These are phyloP conservation scores for Colletotrichum chrysophilum DNA, from an alignment of 2,329 filamentous ascomycete genomes.

Conservation along the genomic window DNA sequence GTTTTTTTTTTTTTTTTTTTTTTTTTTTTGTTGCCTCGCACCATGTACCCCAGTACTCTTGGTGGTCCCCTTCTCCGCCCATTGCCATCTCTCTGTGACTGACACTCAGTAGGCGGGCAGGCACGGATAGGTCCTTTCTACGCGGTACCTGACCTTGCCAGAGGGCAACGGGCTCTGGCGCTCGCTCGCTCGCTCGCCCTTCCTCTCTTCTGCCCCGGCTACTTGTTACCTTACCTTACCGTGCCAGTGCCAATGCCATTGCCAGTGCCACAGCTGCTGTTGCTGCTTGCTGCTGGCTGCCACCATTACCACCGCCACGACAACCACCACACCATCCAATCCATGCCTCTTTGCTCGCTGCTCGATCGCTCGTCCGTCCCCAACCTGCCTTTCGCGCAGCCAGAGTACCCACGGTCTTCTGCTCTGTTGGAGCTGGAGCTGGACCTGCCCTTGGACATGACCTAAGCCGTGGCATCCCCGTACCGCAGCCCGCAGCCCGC, in stretches of 20 bases:
- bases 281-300: background rate
- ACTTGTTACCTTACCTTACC: background rate
- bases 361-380: background rate
- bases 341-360: background rate
- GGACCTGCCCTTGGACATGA: background rate
- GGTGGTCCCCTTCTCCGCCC: background rate
- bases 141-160: background rate
- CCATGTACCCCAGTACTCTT: background rate
- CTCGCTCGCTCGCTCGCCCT: background rate
- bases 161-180: background rate
- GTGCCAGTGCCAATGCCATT: background rate
- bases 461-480: background rate
- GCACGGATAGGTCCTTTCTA: background rate
- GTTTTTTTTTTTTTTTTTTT: background rate
- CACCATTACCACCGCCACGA: background rate
- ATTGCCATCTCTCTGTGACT: background rate
- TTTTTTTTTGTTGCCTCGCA: background rate
- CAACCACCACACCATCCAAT: background rate
- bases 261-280: background rate
- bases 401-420: background rate
- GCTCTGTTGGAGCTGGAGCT: background rate
- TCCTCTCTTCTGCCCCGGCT: background rate
- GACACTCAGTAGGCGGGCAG: background rate
- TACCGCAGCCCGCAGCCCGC: background rate
- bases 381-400: background rate